Conservation (phyloP, 2,329 filamentous ascomycete species). For the Aspergillus amoenus region DNA sequence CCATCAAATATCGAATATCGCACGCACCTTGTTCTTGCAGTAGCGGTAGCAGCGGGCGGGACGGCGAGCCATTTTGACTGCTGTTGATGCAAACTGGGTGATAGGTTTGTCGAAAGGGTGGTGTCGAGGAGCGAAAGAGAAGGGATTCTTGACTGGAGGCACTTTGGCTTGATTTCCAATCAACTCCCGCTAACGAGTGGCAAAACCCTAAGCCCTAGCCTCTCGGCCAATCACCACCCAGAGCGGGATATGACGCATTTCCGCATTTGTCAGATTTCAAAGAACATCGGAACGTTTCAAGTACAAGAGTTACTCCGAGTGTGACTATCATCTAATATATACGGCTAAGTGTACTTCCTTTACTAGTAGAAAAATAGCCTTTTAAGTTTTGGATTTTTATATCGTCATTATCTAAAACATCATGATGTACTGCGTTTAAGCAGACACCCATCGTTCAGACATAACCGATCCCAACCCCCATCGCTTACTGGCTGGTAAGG, state of each 20-base stretch:
- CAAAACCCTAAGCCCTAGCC: conserved; percentile 45
- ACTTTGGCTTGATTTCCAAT: conserved; percentile 44
- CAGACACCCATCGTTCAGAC: conserved; percentile 19
- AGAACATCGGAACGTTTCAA: conserved; percentile 10
- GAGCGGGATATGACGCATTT: conserved; percentile 12
- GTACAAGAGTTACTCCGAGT: neutral
- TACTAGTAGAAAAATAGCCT: conserved; percentile 2
- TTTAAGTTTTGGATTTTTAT: conserved; percentile 19
- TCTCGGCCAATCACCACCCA: conserved; percentile 26
- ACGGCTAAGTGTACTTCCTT: neutral
- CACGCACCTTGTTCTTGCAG: conserved; percentile 99
- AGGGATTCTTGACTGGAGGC: conserved; percentile 27
- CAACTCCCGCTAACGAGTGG: conserved; percentile 41
- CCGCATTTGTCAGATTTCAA: conserved; percentile 21
- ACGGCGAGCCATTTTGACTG: conserved; percentile 96
- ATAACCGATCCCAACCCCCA: conserved; percentile 20
- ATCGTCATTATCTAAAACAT: conserved; percentile 27
- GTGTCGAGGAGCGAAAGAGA: conserved; percentile 35
- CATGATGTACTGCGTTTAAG: conserved; percentile 10
- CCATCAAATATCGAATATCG: conserved; percentile 28
- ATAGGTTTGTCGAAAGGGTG: conserved; percentile 34
- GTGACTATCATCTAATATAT: neutral
- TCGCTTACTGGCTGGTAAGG: conserved; percentile 54
- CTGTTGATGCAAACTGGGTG: conserved; percentile 50
- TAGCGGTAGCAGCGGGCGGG: conserved; percentile 99